Evolutionary conservation across 495 filamentous ascomycete species (phyloP), one percentile per base, ranked within the genome.

Genomic region (Talaromyces proteolyticus): DNA sequence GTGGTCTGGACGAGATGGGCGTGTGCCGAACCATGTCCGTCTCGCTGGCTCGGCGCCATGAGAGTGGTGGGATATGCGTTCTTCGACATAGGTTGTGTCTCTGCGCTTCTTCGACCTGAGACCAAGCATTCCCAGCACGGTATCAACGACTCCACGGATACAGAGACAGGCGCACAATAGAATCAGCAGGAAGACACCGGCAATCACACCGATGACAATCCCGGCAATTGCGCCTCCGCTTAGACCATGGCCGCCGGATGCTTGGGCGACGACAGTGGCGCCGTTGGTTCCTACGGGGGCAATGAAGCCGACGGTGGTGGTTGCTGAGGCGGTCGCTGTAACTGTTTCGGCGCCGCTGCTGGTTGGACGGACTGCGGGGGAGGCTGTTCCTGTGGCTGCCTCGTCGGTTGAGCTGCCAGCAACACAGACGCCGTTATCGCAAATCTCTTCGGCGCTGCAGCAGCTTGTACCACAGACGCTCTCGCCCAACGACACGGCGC

Each of bases 181-280:
- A 10, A 88, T 59, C 14, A 95, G 73, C 2, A 95, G 64, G 43
- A 84, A 62, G 19, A 90, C 74, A 57, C 86, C 91, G n/a, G 78
- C 80, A 55, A 96, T 78, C 4, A 84, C 81, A 54, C 91, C 91
- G 43, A 96, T 86, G 53, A 96, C 91, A 55, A 96, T 96, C 39
- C 91, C 91, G n/a, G 91, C 91, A 57, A 96, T 95, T 20, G 90
- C 91, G 51, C 91, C 91, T 44, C 79, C 81, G 59, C 85, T 89
- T 42, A 96, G 72, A 47, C 79, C 78, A 44, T 75, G 70, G 50
- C 74, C 62, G 36, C 58, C 59, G 17, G 63, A 49, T 17, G 67
- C 64, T n/a, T 69, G 61, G 1, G 59, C 69, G 66, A 64, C 71
- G 25, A 76, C 64, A 0, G 72, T 61, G 3, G 69, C 67, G 17